Evolutionary conservation across 371 early-diverging fungal genomes (phyloP).

Genomic region (Quaeritorhiza haematococci): DNA sequence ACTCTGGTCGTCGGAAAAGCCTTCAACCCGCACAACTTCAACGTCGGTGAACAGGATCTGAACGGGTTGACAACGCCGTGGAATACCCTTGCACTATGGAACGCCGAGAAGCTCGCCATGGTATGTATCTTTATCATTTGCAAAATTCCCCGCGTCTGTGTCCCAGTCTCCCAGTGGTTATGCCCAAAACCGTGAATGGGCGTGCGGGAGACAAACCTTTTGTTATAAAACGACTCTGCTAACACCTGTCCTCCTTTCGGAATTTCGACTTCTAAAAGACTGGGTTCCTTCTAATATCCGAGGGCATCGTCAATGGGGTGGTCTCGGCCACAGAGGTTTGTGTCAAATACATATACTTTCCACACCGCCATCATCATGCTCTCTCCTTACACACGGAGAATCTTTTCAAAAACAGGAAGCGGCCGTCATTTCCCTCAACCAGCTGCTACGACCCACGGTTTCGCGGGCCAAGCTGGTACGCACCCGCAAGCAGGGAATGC

Average conservation of each 20-base stretch:
- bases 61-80: background rate
- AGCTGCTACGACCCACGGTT: background rate
- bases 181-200: too few relatives aligned
- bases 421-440: background rate
- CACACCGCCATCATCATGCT: background rate
- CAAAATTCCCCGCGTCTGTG: too few relatives aligned
- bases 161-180: too few relatives aligned
- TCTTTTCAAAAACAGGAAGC: background rate
- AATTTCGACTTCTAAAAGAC: too few relatives aligned
- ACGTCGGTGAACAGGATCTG: background rate
- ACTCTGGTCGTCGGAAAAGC: slow-evolving; percentile 1
- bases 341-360: background rate
- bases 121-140: too few relatives aligned
- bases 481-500: background rate
- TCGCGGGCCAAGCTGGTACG: background rate
- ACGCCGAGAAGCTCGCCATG: background rate
- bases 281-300: background rate
- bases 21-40: background rate
- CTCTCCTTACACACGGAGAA: background rate
- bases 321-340: background rate
- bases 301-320: background rate
- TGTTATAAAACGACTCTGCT: too few relatives aligned
- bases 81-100: background rate
- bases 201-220: too few relatives aligned
- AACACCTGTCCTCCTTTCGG: too few relatives aligned